Conservation (phyloP, 2,329 filamentous ascomycete species). For the Aureobasidium sp. region DNA sequence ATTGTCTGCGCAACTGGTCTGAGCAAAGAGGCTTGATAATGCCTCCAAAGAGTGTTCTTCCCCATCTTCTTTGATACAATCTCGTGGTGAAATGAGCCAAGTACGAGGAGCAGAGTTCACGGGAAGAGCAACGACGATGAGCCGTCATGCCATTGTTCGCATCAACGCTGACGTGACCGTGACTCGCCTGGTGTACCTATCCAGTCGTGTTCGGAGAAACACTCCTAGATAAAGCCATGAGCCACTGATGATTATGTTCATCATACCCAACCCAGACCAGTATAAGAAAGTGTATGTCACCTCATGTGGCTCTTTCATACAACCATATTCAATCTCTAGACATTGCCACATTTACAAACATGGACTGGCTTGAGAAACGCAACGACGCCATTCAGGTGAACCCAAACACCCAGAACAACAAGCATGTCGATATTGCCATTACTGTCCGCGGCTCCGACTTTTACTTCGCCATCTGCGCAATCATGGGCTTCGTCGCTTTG, state of each 20-base stretch:
- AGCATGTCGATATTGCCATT: constrained; percentile 46
- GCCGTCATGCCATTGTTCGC: neutral
- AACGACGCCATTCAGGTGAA: constrained; percentile 7
- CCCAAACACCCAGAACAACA: constrained; percentile 35
- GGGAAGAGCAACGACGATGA: neutral
- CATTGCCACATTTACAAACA: neutral
- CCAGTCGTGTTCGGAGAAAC: neutral
- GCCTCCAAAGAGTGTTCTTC: too few relatives aligned
- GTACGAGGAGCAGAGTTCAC: neutral
- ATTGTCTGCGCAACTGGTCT: too few relatives aligned
- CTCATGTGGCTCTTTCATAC: neutral
- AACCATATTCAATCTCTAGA: too few relatives aligned
- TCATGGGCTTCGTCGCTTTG: constrained; percentile 46
- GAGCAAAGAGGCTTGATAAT: too few relatives aligned
- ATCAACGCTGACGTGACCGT: neutral
- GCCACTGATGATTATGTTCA: neutral
- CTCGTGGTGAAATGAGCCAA: too few relatives aligned
- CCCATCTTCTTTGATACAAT: too few relatives aligned
- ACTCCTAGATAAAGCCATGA: neutral
- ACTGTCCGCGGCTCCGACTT: constrained; percentile 52
- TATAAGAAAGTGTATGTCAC: neutral
- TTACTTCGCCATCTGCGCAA: constrained; percentile 49
- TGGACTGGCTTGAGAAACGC: neutral
- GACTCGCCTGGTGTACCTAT: neutral
- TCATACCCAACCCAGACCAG: neutral